Evolutionary conservation across 1,139 yeast genomes (phyloP), one percentile per base, ranked within the genome.

Genomic region (Nadsonia commutata): DNA sequence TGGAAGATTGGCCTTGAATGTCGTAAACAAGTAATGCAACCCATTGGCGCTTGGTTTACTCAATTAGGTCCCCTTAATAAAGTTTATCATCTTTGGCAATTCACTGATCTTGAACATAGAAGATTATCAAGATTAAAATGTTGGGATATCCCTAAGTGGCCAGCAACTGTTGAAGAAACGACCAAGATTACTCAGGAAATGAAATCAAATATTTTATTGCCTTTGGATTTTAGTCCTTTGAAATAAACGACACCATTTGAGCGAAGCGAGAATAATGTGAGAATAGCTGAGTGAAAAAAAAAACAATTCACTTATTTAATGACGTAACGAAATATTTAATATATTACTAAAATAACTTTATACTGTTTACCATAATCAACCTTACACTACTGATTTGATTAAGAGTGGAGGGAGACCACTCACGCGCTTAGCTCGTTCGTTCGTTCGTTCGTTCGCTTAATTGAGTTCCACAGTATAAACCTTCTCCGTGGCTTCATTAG

Each of bases 21-120:
- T 48, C 63, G 70, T n/a, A 55, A 64, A 20, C 63, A 66, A 49
- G 70, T 66, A 37, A 66, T 66, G 70, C 68, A 65, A 52, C 70
- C 70, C 1, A 69, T 66, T 2, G 70, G 70, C 3, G 70, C 70
- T 2, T 66, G 70, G 70, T 66, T 66, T 51, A 54, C 64, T 17
- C 66, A 64, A 47, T 48, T 66, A 37, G 70, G 70, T 3, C 51
- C 56, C 5, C 53, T 66, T 27, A 66, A 66, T 52, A 54, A 64
- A 18, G 70, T 66, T 3, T 64, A 65, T 44, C 70, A 66, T 44
- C 50, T 66, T 40, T 66, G 70, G 70, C 70, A 66, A 51, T 66
- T 66, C 54, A 65, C 66, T 2, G 70, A 66, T 41, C 53, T 66
- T 22, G 67, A 66, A 49, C 69, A 65, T 43, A 63, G 70, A 20